A percentile compares a stretch with the other conserved stretches of the same genome.
phyloP scores from a whole-genome alignment of 306 rosid genomes.

The Gillenia trifoliata region DNA sequence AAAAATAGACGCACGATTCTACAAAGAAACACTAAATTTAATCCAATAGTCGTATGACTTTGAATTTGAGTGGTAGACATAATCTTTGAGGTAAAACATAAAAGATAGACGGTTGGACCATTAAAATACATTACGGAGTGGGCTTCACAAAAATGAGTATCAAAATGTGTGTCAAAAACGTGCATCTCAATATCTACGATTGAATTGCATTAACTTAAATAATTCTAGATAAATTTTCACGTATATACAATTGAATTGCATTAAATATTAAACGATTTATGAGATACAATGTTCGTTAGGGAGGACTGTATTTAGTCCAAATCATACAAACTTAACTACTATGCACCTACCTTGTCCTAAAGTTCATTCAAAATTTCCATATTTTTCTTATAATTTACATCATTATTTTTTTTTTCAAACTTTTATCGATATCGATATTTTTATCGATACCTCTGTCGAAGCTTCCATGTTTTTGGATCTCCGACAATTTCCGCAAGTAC shows the following conservation, averaged over 20 bases:
- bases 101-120: no score
- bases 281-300: neutral
- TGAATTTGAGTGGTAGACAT: no score
- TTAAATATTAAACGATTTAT: neutral
- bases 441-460: neutral
- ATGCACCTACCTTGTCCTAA: neutral
- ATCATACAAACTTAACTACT: neutral
- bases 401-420: neutral
- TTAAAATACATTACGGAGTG: no score
- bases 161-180: no score
- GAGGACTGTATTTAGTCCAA: neutral
- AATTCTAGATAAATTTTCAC: neutral
- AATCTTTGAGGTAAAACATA: no score
- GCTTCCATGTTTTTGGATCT: conserved; percentile 12
- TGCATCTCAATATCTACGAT: no score
- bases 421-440: neutral
- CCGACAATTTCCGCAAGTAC: conserved; percentile 1
- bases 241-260: neutral
- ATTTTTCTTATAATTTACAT: neutral
- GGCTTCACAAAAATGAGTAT: no score
- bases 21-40: no score
- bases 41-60: no score
- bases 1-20: no score
- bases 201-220: no score
- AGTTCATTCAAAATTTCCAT: neutral